Conservation (phyloP, 176 grass and related monocot species). For the Oryza longistaminata region DNA sequence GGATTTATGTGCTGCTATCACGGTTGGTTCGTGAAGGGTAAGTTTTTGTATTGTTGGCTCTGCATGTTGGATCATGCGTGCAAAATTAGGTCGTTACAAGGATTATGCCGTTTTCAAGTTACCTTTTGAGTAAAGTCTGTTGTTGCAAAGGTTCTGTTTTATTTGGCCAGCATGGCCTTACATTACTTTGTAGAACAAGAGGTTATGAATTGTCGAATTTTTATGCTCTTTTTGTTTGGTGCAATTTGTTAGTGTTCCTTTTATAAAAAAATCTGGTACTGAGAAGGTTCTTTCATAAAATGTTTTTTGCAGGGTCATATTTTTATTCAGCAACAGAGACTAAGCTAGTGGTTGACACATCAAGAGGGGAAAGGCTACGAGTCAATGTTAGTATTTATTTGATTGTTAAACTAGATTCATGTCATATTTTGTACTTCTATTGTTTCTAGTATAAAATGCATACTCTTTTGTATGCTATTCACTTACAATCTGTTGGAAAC, state of each 20-base stretch:
- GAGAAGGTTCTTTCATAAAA: background rate
- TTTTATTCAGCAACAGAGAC: slow-evolving; percentile 80
- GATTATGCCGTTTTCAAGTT: background rate
- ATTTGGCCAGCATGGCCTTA: background rate
- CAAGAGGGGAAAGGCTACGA: slow-evolving; percentile 90
- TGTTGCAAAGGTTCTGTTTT: background rate
- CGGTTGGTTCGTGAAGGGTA: background rate
- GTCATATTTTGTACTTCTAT: slow-evolving; percentile 14
- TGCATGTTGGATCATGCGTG: background rate
- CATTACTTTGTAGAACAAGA: background rate
- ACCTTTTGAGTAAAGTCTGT: background rate
- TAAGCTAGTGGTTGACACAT: slow-evolving; percentile 92
- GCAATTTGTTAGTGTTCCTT: background rate
- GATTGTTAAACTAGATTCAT: slow-evolving; percentile 15
- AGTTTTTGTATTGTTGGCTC: background rate
- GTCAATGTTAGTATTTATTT: slow-evolving; percentile 63
- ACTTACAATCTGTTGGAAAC: slow-evolving; percentile 11
- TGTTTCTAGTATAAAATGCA: slow-evolving; percentile 22
- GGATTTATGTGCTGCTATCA: background rate
- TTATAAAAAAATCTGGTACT: background rate
- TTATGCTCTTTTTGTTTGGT: background rate
- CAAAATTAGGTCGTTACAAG: background rate
- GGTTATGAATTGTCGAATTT: background rate
- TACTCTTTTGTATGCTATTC: background rate
- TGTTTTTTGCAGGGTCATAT: slow-evolving; percentile 67